Base-by-base conservation (phyloP, 345 rosid species). In the Hibiscus syriacus region DNA sequence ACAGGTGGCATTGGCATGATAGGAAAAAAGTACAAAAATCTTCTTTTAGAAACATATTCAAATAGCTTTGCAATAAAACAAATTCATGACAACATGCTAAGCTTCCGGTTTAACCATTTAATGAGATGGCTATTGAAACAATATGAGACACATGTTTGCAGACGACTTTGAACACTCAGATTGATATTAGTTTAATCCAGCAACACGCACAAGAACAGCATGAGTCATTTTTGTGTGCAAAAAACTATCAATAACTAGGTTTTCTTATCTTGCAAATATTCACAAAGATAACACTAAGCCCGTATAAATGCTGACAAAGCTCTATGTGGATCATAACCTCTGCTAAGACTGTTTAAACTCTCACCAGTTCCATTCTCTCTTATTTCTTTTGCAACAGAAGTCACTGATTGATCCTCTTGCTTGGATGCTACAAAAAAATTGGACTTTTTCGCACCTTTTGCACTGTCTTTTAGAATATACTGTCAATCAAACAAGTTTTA, bases 401-500 rank as follows among this genome's bases (percentile, higher is more conserved):
- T 69, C 38, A 46, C 23, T 69, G 74, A 79, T 46, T 70, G 76
- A 67, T 69, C 74, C 26, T 70, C 83, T 69, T 34, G 78, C 81
- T 73, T 79, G 38, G 81, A 71, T 60, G 70, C 71, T 66, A 63
- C 36, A 8, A 49, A 4, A 26, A 58, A 49, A 39, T 71, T 62
- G 54, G 83, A 77, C 57, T 76, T 78, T 68, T 81, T 88, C 5
- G 73, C 22, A 26, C 67, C 75, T 72, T 84, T 81, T 62, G 69
- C 53, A 62, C 61, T 71, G 46, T 74, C 82, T 66, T 82, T 86
- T 34, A 71, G 74, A 68, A 78, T 74, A 79, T 85, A 78, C 88
- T 81, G 70, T 27, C 41, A 73, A 62, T 69, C 68, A 71, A 74
- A 64, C 64, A 65, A 38, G 34, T 55, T 39, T 45, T 9, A 39